Evolutionary conservation across 164 flowering plant species (phyloP), one percentile per base, ranked within the genome.

Genomic region (Platanus orientalis): DNA sequence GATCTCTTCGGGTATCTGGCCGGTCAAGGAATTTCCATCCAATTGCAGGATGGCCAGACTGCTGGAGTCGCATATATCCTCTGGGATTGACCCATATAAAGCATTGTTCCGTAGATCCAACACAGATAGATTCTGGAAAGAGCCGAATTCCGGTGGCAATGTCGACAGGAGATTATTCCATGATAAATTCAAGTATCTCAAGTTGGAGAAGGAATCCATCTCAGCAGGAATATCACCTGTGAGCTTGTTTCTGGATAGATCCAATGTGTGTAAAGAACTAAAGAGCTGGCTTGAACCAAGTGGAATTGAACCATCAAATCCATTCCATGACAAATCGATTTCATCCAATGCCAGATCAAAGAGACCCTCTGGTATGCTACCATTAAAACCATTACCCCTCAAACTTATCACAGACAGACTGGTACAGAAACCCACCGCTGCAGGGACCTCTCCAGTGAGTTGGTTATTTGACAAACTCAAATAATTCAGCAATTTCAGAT

Each of bases 171-270:
- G 79, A 58, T 60, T 71, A 63, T 92, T 95, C 94, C 92, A 85
- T 14, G 99, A 95, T 36, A 95, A 68, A 57, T 95, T 95, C 80
- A 92, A 70, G 83, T 89, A 84, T 50, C 73, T 75, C 82, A 95
- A 62, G 54, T 76, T 79, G 58, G 87, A 79, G 24, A 75, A 75
- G 17, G 85, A 80, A 19, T 93, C 89, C 75, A 88, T 74, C 70
- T 87, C 97, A 10, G 84, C 82, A n/a, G 97, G 97, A 64, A 89
- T 79, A 27, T 42, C 63, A 21, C 97, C 97, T 6, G 66, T 67
- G 19, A 95, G 76, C 51, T 69, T 73, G 75, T 95, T 95, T 7
- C 61, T 58, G 0, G 97, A 88, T 51, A 95, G 71, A 73, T 95
- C 97, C 63, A 94, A 32, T 1, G 11, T 42, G 3, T 28, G 65